Evolutionary conservation across 179 eudicot species (phyloP).

Genomic region (Dionaea muscipula): DNA sequence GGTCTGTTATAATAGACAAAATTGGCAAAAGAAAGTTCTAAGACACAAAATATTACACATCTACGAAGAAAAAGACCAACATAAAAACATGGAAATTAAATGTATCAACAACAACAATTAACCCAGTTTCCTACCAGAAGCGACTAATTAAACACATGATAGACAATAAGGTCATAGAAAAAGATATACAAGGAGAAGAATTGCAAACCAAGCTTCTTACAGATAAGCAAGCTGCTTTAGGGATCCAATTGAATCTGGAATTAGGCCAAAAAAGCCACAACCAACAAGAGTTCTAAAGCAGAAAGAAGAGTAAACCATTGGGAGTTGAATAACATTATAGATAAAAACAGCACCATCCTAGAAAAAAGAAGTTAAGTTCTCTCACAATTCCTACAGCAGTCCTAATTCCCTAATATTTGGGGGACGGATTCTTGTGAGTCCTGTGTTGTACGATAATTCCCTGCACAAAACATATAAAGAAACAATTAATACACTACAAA

Average conservation of each 20-base stretch:
- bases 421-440: slow-evolving; percentile 37
- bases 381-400: slow-evolving; percentile 46
- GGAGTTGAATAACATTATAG: not conserved
- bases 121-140: too few species aligned
- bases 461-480: slow-evolving; percentile 16
- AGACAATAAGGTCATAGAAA: too few species aligned
- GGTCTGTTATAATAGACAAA: too few species aligned
- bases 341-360: not conserved
- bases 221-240: slow-evolving; percentile 26
- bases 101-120: too few species aligned
- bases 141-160: too few species aligned
- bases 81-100: not conserved
- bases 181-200: too few species aligned
- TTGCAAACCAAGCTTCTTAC: slow-evolving; percentile 26
- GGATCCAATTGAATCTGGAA: slow-evolving; percentile 50
- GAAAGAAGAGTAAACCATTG: not conserved
- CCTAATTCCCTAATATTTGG: slow-evolving; percentile 31
- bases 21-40: too few species aligned
- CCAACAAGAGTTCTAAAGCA: slow-evolving; percentile 35
- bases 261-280: slow-evolving; percentile 44
- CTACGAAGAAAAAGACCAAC: not conserved
- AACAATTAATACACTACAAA: not conserved
- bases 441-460: slow-evolving; percentile 45
- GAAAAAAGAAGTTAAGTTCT: not conserved
- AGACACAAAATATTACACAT: too few species aligned